Evolutionary conservation across 345 rosid genomes (phyloP), one percentile per base, ranked within the genome.

Genomic region (Gossypium arboreum): DNA sequence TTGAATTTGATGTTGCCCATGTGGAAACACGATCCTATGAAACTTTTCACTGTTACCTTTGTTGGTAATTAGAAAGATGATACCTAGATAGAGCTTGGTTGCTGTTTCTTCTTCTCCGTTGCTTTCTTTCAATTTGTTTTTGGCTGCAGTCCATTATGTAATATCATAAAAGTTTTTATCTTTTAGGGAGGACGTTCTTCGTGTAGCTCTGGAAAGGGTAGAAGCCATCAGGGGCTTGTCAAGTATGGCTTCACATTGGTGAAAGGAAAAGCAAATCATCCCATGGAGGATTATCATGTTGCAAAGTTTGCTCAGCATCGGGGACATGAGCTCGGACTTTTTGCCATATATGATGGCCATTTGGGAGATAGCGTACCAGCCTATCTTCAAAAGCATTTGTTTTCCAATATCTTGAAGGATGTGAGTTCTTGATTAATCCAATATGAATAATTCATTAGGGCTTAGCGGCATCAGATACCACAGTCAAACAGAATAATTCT

Each of bases 201-300:
- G 67, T 83, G 44, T 78, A 86, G 79, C 68, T 82, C 89, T 4
- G 94, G 92, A 2, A 90, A 88, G 79, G 94, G 94, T 48, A 88
- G 80, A 80, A 86, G 85, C 76, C 79, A 77, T 9, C 83, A 79
- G 13, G 86, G 87, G n/a, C 82, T 78, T 47, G 72, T 83, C 29
- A 90, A 82, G 77, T 90, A 78, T 77, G 94, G 94, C 22, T 90
- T 84, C 72, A 85, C 84, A 74, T 78, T 90, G 57, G 84, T 85
- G 18, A 90, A 90, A 82, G 94, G 94, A 56, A 90, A 88, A 85
- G 94, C 92, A 25, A 88, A 83, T 79, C 94, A 90, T 81, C 92
- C 41, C 41, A 34, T 34, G 41, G 41, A 34, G 41, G 41, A 34
- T 34, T 34, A 34, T 34, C 87, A 90, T 73, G 91, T 90, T n/a